These are phyloP conservation scores for Camellia lanceoleosa DNA, from an alignment of 148 eudicot genomes.

Conservation along the genomic window DNA sequence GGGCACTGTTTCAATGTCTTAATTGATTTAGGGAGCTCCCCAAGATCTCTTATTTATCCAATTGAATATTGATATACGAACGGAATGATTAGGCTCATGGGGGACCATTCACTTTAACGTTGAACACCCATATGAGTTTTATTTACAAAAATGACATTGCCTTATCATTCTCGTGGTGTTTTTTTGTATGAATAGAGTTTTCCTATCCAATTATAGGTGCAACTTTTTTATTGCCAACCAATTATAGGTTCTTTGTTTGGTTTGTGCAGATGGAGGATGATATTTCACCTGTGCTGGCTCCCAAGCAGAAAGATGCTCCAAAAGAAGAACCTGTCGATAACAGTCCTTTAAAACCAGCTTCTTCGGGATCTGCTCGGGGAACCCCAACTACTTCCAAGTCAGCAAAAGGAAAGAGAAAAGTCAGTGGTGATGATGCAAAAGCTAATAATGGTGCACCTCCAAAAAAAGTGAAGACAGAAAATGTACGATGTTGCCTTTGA, in stretches of 20 bases:
- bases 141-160: no score
- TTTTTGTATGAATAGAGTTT: no score
- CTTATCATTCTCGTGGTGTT: no score
- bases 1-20: not conserved
- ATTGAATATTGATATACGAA: no score
- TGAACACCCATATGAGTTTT: no score
- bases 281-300: conserved; percentile 77
- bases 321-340: conserved; percentile 84
- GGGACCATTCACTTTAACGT: no score
- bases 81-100: no score
- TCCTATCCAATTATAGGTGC: not conserved
- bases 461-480: conserved; percentile 87
- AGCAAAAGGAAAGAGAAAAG: conserved; percentile 84
- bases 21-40: not conserved
- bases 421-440: conserved; percentile 61
- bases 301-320: conserved; percentile 62
- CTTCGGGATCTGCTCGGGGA: conserved; percentile 57
- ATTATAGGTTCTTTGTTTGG: not conserved
- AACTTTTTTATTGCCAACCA: not conserved
- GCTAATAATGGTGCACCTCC: conserved; percentile 47
- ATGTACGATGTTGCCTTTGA: conserved; percentile 35
- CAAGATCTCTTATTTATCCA: not conserved
- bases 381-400: conserved; percentile 73
- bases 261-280: conserved; percentile 66
- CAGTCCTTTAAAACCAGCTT: conserved; percentile 61